These are phyloP conservation scores for Leishmania major DNA, from an alignment of 208 protist species.

Conservation along the genomic window DNA sequence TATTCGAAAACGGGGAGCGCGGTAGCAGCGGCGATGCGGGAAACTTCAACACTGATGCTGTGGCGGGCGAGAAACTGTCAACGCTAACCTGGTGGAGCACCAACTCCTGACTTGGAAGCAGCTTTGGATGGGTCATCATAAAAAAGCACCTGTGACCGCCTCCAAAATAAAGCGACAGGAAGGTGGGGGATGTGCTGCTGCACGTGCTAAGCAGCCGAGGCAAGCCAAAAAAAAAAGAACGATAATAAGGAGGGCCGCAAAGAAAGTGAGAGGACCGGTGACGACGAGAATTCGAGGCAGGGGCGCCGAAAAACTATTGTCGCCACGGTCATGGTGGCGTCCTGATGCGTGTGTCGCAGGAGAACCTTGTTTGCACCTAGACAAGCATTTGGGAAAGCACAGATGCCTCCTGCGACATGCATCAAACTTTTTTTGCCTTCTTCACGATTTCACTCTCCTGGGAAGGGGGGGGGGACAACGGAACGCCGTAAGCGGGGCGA, in stretches of 20 bases:
- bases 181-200: neutral
- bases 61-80: constrained; percentile 40
- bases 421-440: neutral
- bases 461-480: neutral
- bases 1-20: constrained; percentile 22
- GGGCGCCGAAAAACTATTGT: neutral
- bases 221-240: neutral
- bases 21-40: constrained; percentile 28
- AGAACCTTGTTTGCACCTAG: neutral
- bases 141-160: neutral
- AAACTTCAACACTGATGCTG: constrained; percentile 28
- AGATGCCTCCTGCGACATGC: neutral
- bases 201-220: neutral
- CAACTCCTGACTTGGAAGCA: constrained; percentile 66
- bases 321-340: neutral
- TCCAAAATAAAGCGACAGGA: neutral
- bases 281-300: neutral
- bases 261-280: neutral
- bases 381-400: neutral
- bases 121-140: constrained; percentile 55
- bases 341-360: neutral
- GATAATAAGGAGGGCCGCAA: neutral
- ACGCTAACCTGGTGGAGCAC: constrained; percentile 59
- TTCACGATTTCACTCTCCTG: neutral
- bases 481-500: neutral